phyloP scores from a whole-genome alignment of 169 alveolate genomes.

The Eimeria brunetti region DNA sequence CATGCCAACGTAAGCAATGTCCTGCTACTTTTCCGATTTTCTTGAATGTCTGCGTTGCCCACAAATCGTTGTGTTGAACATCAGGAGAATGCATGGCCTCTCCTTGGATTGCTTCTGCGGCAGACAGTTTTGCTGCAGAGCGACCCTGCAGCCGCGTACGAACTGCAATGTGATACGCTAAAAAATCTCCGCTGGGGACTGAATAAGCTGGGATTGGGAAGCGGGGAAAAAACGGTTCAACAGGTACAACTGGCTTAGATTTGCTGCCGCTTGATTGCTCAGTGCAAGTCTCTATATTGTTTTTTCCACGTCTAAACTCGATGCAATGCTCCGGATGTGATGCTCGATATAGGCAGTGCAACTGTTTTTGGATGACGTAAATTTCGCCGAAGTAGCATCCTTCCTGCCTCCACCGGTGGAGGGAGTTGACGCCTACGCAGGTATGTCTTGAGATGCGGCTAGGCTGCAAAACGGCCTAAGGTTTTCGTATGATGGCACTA shows the following conservation, averaged over 20 bases:
- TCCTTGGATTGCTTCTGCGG: slow-evolving; percentile 35
- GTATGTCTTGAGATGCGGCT: not conserved
- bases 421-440: slow-evolving; percentile 29
- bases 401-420: slow-evolving; percentile 69
- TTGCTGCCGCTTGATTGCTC: not conserved
- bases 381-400: slow-evolving; percentile 51
- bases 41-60: not conserved
- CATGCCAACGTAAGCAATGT: not conserved
- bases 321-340: not conserved
- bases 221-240: slow-evolving; percentile 7
- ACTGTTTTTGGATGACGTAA: not conserved
- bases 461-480: not conserved
- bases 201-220: slow-evolving; percentile 50
- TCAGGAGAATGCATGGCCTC: slow-evolving; percentile 67
- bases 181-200: slow-evolving; percentile 43
- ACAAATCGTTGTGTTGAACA: not conserved
- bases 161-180: slow-evolving; percentile 34
- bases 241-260: slow-evolving; percentile 4
- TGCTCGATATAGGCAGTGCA: slow-evolving; percentile 23
- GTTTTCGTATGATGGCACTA: not conserved
- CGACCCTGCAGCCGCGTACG: slow-evolving; percentile 19
- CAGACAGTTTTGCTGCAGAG: slow-evolving; percentile 1
- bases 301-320: not conserved
- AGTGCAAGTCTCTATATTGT: not conserved
- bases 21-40: not conserved